Evolutionary conservation across 2,329 filamentous ascomycete species (phyloP), one percentile per base, ranked within the genome.

Genomic region (Alternaria longipes): DNA sequence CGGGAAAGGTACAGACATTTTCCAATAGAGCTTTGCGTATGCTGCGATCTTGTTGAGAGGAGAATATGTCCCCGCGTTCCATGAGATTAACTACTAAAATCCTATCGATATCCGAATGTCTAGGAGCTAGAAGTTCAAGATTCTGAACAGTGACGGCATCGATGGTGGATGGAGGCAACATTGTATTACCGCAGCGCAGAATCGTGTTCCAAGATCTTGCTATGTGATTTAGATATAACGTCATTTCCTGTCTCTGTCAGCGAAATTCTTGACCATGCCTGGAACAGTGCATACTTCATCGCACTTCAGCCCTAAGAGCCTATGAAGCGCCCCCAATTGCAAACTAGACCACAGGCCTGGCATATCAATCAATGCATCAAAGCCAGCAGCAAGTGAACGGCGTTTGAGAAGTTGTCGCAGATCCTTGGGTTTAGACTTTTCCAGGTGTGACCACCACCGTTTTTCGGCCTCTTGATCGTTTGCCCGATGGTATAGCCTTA

Each of bases 251-350:
- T 20, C 26, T 28, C 26, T 28, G 26, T 28, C 7, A 28, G 26
- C 26, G 26, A 8, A 28, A 28, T 28, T 28, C 26, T 28, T 28
- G 7, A 28, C 26, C 12, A 34, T 34, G 32, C 32, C 32, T 34
- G 32, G 9, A 34, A 34, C 8, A 52, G 41, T 46, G 45, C 54
- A 18, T 57, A 72, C 68, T 57, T 73, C 46, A 12, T 65, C 26
- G 44, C 61, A 73, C 58, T 65, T 68, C 2, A 72, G 36, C 16
- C 45, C 63, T 18, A 68, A 57, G n/a, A 73, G 61, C 5, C 60
- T 52, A 44, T 72, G 49, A 30, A 73, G 56, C 6, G 65, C 65
- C 18, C 65, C 54, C 41, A 73, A 63, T 44, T 72, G 58, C 5
- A 73, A 9, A 24, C 50, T 62, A 30, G 59, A n/a, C 69, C 53